These are phyloP conservation scores for Thelephora terrestris DNA, from an alignment of 1,284 basidiomycete genomes.

Conservation along the genomic window DNA sequence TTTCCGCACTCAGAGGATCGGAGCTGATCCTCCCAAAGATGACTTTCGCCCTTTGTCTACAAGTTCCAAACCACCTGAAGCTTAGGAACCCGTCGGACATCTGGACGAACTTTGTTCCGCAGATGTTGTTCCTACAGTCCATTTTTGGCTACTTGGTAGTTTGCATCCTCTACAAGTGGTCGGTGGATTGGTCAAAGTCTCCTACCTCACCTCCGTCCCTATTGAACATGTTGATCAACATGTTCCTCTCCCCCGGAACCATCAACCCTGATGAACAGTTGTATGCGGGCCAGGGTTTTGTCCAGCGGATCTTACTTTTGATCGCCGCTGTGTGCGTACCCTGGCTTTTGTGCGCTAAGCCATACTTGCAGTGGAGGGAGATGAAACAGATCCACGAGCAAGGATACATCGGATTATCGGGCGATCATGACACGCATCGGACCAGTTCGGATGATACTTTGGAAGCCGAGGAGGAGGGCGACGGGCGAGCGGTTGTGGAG, in stretches of 20 bases:
- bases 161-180: conserved; percentile 98
- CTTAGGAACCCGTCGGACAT: conserved; percentile 85
- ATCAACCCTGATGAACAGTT: conserved; percentile 67
- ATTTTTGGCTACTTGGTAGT: conserved; percentile 96
- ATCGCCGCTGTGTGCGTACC: conserved; percentile 88
- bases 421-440: conserved; percentile 35
- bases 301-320: conserved; percentile 77
- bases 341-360: conserved; percentile 90
- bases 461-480: conserved; percentile 81
- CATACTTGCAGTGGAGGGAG: conserved; percentile 91
- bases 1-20: conserved; percentile 4
- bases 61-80: conserved; percentile 90
- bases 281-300: conserved; percentile 80
- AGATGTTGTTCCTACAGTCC: conserved; percentile 94
- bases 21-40: conserved; percentile 47
- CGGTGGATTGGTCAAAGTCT: conserved; percentile 78
- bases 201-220: conserved; percentile 76
- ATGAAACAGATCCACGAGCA: conserved; percentile 76
- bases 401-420: conserved; percentile 67
- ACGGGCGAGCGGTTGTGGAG: conserved; percentile 65
- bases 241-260: conserved; percentile 85
- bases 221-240: conserved; percentile 91
- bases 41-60: conserved; percentile 95
- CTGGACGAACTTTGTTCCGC: conserved; percentile 92
- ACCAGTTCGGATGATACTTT: conserved; percentile 48